phyloP scores from a whole-genome alignment of 306 rosid species.

The Gastrolobium villosum region DNA sequence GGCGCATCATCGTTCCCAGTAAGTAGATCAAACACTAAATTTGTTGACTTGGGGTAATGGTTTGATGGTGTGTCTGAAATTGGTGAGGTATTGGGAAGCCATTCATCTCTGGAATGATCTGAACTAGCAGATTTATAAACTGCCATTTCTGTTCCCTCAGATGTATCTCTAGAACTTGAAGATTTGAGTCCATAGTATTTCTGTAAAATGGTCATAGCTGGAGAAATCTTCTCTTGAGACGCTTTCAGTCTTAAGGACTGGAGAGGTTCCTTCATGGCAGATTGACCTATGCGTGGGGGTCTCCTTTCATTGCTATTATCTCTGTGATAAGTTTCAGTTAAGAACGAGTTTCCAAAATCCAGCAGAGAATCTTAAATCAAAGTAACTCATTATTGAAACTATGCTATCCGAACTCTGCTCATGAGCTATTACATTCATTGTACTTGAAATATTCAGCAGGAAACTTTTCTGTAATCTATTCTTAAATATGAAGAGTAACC shows the following conservation, averaged over 20 bases:
- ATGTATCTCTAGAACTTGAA: constrained; percentile 41
- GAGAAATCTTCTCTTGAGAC: constrained; percentile 58
- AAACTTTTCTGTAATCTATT: background rate
- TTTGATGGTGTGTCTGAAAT: constrained; percentile 49
- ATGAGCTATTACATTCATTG: constrained; percentile 9
- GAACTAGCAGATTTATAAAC: constrained; percentile 61
- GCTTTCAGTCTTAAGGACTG: constrained; percentile 60
- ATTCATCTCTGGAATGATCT: constrained; percentile 54
- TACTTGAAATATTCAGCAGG: background rate
- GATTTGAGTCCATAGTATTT: constrained; percentile 74
- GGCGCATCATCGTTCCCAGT: constrained; percentile 58
- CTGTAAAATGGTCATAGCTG: constrained; percentile 77
- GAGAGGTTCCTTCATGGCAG: constrained; percentile 58
- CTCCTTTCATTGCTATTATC: constrained; percentile 48
- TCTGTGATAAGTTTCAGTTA: constrained; percentile 53
- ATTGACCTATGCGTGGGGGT: constrained; percentile 54
- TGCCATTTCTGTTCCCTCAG: constrained; percentile 71
- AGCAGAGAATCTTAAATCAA: constrained; percentile 30
- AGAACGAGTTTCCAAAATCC: constrained; percentile 37
- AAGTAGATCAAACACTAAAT: constrained; percentile 55
- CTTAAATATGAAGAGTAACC: constrained; percentile 5
- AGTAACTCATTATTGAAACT: background rate
- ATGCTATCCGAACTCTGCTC: constrained; percentile 17
- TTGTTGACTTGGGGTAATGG: constrained; percentile 56
- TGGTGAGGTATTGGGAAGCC: constrained; percentile 60